Evolutionary conservation across 768 basidiomycete species (phyloP).

Genomic region (Tylopilus felleus): DNA sequence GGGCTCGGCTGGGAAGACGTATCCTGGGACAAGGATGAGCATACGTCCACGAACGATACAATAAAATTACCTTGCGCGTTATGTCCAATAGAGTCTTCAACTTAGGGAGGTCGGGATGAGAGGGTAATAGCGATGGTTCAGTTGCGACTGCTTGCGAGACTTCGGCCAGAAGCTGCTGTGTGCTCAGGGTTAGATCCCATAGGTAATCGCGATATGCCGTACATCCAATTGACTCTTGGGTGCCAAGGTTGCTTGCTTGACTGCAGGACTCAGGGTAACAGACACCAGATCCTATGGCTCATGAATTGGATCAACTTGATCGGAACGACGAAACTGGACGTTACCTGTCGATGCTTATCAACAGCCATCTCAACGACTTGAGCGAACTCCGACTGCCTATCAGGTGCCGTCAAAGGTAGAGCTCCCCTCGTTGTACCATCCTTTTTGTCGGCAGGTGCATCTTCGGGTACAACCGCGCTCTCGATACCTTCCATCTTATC

Average conservation of each 20-base stretch:
- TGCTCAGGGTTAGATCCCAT: constrained; percentile 18
- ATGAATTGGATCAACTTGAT: not conserved
- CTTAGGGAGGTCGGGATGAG: constrained; percentile 21
- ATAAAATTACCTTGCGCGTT: constrained; percentile 11
- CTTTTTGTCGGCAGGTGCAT: not conserved
- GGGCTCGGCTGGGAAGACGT: constrained; percentile 18
- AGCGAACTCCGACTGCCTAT: not conserved
- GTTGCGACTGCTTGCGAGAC: constrained; percentile 31
- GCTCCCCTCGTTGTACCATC: not conserved
- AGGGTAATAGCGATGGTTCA: constrained; percentile 25
- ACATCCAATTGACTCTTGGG: constrained; percentile 29
- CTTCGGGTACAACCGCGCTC: not conserved
- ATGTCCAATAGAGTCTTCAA: constrained; percentile 9
- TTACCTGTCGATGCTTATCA: constrained; percentile 23
- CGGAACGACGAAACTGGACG: not conserved
- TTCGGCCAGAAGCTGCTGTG: constrained; percentile 25
- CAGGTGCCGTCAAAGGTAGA: not conserved
- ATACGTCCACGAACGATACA: not conserved
- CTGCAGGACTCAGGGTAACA: constrained; percentile 7
- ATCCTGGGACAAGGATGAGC: constrained; percentile 14
- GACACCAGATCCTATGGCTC: constrained; percentile 5
- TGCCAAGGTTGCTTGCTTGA: constrained; percentile 11
- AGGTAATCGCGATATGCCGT: constrained; percentile 13
- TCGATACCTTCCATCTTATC: constrained; percentile 23
- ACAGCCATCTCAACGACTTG: constrained; percentile 13